Evolutionary conservation across 192 early-diverging fungal species (phyloP), one percentile per base, ranked within the genome.

Genomic region (Coemansia sp.): DNA sequence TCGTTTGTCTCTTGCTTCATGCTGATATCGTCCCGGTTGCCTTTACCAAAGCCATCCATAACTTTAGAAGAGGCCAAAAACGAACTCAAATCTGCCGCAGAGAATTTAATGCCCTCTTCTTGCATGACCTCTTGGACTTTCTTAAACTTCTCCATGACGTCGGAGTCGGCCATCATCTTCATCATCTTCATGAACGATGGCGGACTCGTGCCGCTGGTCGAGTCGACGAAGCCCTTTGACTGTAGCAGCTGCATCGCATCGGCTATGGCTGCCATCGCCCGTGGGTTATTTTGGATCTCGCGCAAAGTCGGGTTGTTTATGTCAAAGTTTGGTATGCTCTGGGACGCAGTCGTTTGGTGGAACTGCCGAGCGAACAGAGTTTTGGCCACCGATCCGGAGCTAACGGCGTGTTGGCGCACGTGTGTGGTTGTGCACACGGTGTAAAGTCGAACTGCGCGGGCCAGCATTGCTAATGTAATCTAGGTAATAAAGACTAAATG

Each of bases 141-240:
- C 50, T 38, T 21, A 1, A 68, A 51, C 23, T 44, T 60, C 12
- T 65, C 15, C 40, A 59, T 68, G 12, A 71, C 23, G 44, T 81
- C 78, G 0, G 62, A 3, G 40, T 81, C 72, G 44, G 56, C 28
- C 63, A 62, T 68, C 62, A 81, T 75, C 54, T 63, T 60, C 72
- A 69, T 68, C 57, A 81, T 54, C 62, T 62, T 47, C 64, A 67
- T 61, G 15, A 71, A 61, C 47, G 69, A 67, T 23, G 74, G 74
- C 26, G 68, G 74, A 34, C 6, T 6, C 60, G 59, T 52, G 8
- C 60, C 21, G 36, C 60, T 53, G 2, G 31, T 8, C 4, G 51
- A 31, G 10, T 70, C 59, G 3, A 76, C 40, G 11, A 57, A 63
- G 1, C 68, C 64, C 25, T 71, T 70, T 17, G 49, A 49, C 25